A percentile compares a stretch with the other conserved stretches of the same genome.
phyloP scores from a whole-genome alignment of 805 yeast genomes.

The Alloascoidea hylecoeti region DNA sequence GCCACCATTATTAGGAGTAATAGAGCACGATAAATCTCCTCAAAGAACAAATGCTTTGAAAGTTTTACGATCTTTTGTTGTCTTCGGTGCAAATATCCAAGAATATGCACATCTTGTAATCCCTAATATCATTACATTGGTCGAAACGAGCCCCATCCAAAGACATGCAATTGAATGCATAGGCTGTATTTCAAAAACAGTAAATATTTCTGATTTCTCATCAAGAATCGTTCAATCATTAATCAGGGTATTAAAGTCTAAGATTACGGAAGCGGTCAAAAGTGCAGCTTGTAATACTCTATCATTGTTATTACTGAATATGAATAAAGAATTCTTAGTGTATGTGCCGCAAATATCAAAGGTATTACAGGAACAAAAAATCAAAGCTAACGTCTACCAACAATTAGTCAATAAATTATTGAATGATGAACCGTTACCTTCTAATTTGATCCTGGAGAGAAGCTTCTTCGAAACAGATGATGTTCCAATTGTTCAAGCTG shows the following conservation, averaged over 20 bases:
- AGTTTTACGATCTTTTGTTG: slow-evolving; percentile 70
- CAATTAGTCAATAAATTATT: slow-evolving; percentile 65
- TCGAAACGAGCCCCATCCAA: slow-evolving; percentile 58
- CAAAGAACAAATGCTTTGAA: slow-evolving; percentile 47
- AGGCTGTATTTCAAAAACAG: slow-evolving; percentile 63
- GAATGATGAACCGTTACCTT: slow-evolving; percentile 79
- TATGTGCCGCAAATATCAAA: slow-evolving; percentile 75
- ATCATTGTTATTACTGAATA: slow-evolving; percentile 61
- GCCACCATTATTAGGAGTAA: slow-evolving; percentile 58
- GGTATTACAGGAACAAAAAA: slow-evolving; percentile 42
- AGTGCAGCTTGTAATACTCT: slow-evolving; percentile 64
- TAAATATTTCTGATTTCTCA: slow-evolving; percentile 74
- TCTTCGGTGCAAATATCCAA: slow-evolving; percentile 78
- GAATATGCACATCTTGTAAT: slow-evolving; percentile 78
- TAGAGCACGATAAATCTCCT: slow-evolving; percentile 51
- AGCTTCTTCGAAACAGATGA: slow-evolving; percentile 28
- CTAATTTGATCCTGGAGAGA: slow-evolving; percentile 54
- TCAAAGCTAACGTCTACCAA: slow-evolving; percentile 66
- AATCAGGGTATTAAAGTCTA: slow-evolving; percentile 43
- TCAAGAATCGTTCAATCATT: slow-evolving; percentile 84
- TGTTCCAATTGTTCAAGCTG: slow-evolving; percentile 45
- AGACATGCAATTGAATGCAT: slow-evolving; percentile 69
- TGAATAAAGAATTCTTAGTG: slow-evolving; percentile 74
- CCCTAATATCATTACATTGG: slow-evolving; percentile 73
- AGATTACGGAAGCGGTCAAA: slow-evolving; percentile 43